These are phyloP conservation scores for Tephrocybe sp. DNA, from an alignment of 768 basidiomycete species.

Conservation along the genomic window DNA sequence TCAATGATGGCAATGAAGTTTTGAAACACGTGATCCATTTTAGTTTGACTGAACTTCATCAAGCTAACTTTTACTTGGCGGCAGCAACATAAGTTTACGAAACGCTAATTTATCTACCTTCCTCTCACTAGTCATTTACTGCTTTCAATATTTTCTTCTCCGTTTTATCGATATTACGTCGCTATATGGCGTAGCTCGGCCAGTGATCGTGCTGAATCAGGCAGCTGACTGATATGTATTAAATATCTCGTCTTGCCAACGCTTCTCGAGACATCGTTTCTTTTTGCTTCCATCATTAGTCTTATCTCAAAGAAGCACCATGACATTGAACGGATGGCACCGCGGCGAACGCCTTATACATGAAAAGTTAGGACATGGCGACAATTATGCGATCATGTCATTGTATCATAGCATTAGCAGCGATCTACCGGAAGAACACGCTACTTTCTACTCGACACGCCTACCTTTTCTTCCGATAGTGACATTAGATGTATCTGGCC, in stretches of 20 bases:
- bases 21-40: neutral
- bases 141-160: too few relatives aligned
- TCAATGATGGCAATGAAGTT: too few relatives aligned
- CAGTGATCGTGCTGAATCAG: slow-evolving; percentile 1
- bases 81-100: too few relatives aligned
- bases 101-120: too few relatives aligned
- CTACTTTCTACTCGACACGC: slow-evolving; percentile 42
- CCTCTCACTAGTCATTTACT: too few relatives aligned
- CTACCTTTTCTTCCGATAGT: slow-evolving; percentile 56
- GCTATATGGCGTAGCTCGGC: too few relatives aligned
- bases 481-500: slow-evolving; percentile 44
- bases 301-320: neutral
- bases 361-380: slow-evolving; percentile 39
- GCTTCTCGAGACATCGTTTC: neutral
- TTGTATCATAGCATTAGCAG: slow-evolving; percentile 39
- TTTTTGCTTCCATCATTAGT: neutral
- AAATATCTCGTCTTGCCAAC: neutral
- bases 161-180: too few relatives aligned
- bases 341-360: slow-evolving; percentile 52
- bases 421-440: slow-evolving; percentile 50
- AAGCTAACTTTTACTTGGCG: too few relatives aligned
- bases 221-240: slow-evolving; percentile 6
- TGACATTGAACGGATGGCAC: slow-evolving; percentile 44
- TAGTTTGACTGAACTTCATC: neutral
- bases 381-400: slow-evolving; percentile 26